A percentile compares a stretch with the other conserved stretches of the same genome.
These are phyloP conservation scores for Alternaria viburni DNA, from an alignment of 2,329 filamentous ascomycete genomes.

Conservation along the genomic window DNA sequence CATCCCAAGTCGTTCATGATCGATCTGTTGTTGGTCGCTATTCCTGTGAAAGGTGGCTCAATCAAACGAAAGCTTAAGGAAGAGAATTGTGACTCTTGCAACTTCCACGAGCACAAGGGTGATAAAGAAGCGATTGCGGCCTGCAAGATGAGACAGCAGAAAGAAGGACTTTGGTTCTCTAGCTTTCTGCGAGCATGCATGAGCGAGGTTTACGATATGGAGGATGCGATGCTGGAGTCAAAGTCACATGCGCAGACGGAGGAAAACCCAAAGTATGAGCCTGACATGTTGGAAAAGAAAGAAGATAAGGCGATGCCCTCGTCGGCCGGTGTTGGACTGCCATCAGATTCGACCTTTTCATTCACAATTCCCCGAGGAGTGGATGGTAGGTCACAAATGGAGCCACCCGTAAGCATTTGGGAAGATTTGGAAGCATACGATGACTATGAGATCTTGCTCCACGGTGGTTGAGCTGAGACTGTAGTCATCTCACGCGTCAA, in stretches of 20 bases:
- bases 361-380: background rate
- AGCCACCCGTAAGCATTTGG: background rate
- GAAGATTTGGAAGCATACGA: background rate
- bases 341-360: too few relatives aligned
- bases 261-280: background rate
- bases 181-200: background rate
- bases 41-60: rapidly evolving
- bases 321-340: background rate
- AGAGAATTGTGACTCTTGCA: background rate
- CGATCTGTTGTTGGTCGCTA: rapidly evolving
- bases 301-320: background rate
- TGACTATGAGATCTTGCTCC: background rate
- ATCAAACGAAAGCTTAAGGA: background rate
- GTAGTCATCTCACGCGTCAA: background rate
- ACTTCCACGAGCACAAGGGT: background rate
- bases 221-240: background rate
- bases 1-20: background rate
- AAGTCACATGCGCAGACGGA: background rate
- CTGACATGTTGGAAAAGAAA: background rate
- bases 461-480: background rate
- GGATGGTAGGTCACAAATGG: background rate
- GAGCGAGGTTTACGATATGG: background rate
- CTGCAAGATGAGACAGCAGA: background rate
- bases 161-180: background rate
- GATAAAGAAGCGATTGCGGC: background rate